phyloP scores from a whole-genome alignment of 2,329 filamentous ascomycete species.

The Monosporascus sp. region DNA sequence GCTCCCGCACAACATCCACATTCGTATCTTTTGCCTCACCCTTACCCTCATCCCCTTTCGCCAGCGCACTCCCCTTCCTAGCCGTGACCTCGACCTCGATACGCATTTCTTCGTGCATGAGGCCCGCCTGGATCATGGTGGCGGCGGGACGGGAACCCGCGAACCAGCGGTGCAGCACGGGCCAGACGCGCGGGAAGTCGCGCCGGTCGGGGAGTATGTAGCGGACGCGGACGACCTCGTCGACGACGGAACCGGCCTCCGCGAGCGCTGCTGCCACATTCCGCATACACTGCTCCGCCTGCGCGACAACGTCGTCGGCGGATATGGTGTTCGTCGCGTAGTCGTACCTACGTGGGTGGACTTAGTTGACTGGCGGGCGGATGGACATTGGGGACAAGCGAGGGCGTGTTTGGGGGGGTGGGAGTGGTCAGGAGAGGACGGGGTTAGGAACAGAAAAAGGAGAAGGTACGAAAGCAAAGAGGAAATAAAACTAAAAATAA shows the following conservation, averaged over 20 bases:
- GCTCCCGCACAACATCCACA: too few relatives aligned
- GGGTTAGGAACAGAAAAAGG: not conserved
- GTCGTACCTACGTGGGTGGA: slow-evolving; percentile 38
- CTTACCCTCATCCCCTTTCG: too few relatives aligned
- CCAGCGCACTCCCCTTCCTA: slow-evolving; percentile 3
- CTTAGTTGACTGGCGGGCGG: not conserved
- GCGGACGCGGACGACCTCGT: slow-evolving; percentile 46
- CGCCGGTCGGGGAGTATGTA: slow-evolving; percentile 46
- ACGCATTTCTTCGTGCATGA: slow-evolving; percentile 46
- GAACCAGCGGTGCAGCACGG: slow-evolving; percentile 45
- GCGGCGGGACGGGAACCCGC: slow-evolving; percentile 46
- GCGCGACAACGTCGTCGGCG: slow-evolving; percentile 35
- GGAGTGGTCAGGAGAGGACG: too few relatives aligned
- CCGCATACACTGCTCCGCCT: slow-evolving; percentile 44
- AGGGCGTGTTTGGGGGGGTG: too few relatives aligned
- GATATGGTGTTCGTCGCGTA: slow-evolving; percentile 44
- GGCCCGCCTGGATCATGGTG: slow-evolving; percentile 46
- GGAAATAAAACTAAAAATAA: not conserved
- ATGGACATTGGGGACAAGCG: not conserved
- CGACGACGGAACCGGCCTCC: slow-evolving; percentile 37
- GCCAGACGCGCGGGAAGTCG: slow-evolving; percentile 46
- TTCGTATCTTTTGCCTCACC: too few relatives aligned
- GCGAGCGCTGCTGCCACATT: slow-evolving; percentile 43
- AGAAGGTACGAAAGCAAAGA: not conserved
- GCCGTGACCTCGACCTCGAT: slow-evolving; percentile 23